A percentile compares a stretch with the other conserved stretches of the same genome.
Conservation (phyloP, 2,329 filamentous ascomycete species). For the Clarireedia homoeocarpa region DNA sequence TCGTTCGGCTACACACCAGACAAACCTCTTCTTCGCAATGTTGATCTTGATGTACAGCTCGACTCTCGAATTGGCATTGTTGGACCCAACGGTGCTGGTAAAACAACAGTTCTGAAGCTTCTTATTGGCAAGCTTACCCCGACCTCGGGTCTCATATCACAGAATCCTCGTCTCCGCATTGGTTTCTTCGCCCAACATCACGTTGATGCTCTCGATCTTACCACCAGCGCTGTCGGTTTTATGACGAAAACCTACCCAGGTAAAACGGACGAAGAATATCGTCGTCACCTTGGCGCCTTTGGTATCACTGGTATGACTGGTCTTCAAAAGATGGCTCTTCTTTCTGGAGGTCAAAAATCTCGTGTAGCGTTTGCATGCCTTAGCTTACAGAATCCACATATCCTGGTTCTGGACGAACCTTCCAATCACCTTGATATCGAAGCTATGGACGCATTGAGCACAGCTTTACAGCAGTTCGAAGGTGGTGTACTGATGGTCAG, state of each 20-base stretch:
- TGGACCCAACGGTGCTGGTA: constrained; percentile 97
- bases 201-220: constrained; percentile 90
- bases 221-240: constrained; percentile 82
- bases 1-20: constrained; percentile 81
- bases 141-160: constrained; percentile 73
- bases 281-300: constrained; percentile 84
- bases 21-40: constrained; percentile 70
- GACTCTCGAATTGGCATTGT: constrained; percentile 98
- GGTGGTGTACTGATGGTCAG: constrained; percentile 97
- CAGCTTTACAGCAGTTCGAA: constrained; percentile 77
- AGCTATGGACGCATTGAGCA: constrained; percentile 86
- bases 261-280: constrained; percentile 92
- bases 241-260: constrained; percentile 92
- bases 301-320: constrained; percentile 91
- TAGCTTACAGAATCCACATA: constrained; percentile 88
- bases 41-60: constrained; percentile 94
- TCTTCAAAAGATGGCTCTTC: constrained; percentile 86
- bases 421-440: constrained; percentile 99
- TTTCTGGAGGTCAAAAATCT: constrained; percentile 97
- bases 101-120: constrained; percentile 97
- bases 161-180: constrained; percentile 79
- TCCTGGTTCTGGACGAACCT: constrained; percentile 94
- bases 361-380: constrained; percentile 97
- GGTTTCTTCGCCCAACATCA: constrained; percentile 99
- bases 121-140: constrained; percentile 79